Evolutionary conservation across 352 stramenopile genomes (phyloP), one percentile per base, ranked within the genome.

Genomic region (Phytophthora sansomeana): DNA sequence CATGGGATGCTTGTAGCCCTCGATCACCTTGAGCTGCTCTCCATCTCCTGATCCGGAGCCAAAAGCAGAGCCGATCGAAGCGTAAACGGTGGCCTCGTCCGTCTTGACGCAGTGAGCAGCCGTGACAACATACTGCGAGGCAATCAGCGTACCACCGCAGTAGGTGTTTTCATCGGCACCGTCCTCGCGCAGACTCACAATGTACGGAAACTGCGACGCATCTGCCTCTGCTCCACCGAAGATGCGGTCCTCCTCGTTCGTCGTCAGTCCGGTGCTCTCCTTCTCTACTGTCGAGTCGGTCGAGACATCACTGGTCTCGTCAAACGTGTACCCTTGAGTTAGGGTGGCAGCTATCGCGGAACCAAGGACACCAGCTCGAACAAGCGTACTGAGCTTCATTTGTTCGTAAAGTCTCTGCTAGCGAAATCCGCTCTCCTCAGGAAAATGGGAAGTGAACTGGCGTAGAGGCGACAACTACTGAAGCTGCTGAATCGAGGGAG

Each of bases 31-130:
- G 24, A 89, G 74, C 33, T 77, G 80, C 63, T 87, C 69, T 35
- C 82, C 82, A 8, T 85, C 70, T 13, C 59, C 52, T 4, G 50
- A 63, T 58, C 80, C 82, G 5, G 51, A 83, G 6, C 63, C 58
- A 56, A 72, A 87, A 38, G 69, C 69, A 8, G 80, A 88, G 21
- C 77, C 78, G 39, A 91, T 72, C 14, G 78, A 89, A 50, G 73
- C 82, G 65, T 81, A 88, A 33, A 86, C 76, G 6, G 65, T 54
- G 30, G 54, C 11, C 26, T 71, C 48, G 41, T 77, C 67, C 36
- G 63, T 74, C 63, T 83, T 82, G 42, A 89, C 78, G 66, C 85
- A 93, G 58, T 93, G 85, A 8, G 71, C 85, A n/a, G 85, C 85
- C 35, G 83, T 93, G 35, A 91, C 60, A 8, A 93, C 76, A 48